Percentiles rank a stretch among this genome's conserved stretches.
Evolutionary conservation across 2,329 filamentous ascomycete genomes (phyloP).

Genomic region (Fonsecaea erecta): DNA sequence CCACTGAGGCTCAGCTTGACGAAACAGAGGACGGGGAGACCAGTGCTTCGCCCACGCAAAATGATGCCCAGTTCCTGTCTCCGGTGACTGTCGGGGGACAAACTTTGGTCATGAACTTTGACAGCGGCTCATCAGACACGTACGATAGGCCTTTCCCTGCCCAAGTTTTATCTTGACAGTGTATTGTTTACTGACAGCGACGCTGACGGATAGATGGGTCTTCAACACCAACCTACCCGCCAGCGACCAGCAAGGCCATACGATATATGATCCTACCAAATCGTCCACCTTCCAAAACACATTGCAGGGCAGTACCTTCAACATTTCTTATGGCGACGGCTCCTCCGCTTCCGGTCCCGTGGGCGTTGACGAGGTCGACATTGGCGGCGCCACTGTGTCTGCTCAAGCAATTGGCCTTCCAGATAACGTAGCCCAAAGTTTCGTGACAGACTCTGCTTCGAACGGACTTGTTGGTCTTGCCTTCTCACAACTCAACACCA

Average conservation of each 20-base stretch:
- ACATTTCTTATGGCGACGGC: slow-evolving; percentile 71
- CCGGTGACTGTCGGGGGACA: slow-evolving; percentile 73
- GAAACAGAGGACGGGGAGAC: slow-evolving; percentile 59
- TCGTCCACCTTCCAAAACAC: slow-evolving; percentile 55
- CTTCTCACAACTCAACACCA: slow-evolving; percentile 68
- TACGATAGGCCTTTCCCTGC: slow-evolving; percentile 45
- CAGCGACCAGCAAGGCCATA: slow-evolving; percentile 55
- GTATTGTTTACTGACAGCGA: slow-evolving; percentile 12
- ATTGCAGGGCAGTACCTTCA: slow-evolving; percentile 60
- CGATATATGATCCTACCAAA: slow-evolving; percentile 59
- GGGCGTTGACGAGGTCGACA: slow-evolving; percentile 68
- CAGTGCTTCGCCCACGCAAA: slow-evolving; percentile 65
- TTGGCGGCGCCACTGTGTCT: slow-evolving; percentile 67
- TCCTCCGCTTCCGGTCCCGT: slow-evolving; percentile 67
- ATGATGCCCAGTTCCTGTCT: slow-evolving; percentile 72
- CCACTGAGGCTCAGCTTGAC: slow-evolving; percentile 36
- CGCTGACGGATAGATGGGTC: slow-evolving; percentile 60
- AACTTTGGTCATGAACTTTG: slow-evolving; percentile 70
- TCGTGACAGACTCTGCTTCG: slow-evolving; percentile 63
- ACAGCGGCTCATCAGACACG: slow-evolving; percentile 76
- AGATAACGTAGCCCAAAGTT: slow-evolving; percentile 61
- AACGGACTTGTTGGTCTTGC: slow-evolving; percentile 73
- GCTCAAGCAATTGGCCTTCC: slow-evolving; percentile 72
- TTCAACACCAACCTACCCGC: slow-evolving; percentile 66
- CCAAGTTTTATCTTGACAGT: neutral